phyloP scores from a whole-genome alignment of 2,329 filamentous ascomycete species.

The Aspergillus carbonarius region DNA sequence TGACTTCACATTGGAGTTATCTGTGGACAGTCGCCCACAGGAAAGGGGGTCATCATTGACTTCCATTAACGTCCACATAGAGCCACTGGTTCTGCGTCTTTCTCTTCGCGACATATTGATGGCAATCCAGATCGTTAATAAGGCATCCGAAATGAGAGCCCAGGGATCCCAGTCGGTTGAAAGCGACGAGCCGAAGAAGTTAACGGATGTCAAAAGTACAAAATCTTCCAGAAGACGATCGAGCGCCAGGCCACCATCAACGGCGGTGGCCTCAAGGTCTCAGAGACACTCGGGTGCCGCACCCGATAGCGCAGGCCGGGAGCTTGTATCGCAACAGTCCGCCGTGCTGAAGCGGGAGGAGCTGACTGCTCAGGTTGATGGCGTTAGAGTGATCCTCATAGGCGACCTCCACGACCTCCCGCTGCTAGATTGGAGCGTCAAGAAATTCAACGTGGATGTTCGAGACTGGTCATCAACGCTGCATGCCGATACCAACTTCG shows the following conservation, averaged over 20 bases:
- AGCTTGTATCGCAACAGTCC: slow-evolving; percentile 44
- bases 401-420: slow-evolving; percentile 95
- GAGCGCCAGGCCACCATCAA: slow-evolving; percentile 42
- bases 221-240: slow-evolving; percentile 50
- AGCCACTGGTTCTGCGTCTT: slow-evolving; percentile 84
- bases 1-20: slow-evolving; percentile 89
- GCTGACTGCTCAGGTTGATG: slow-evolving; percentile 80
- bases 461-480: slow-evolving; percentile 89
- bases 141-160: slow-evolving; percentile 80
- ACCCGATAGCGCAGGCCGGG: slow-evolving; percentile 37
- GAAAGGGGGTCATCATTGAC: slow-evolving; percentile 62
- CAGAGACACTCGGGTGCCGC: slow-evolving; percentile 49
- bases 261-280: slow-evolving; percentile 45
- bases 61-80: slow-evolving; percentile 81
- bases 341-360: slow-evolving; percentile 69
- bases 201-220: slow-evolving; percentile 44
- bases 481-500: slow-evolving; percentile 83
- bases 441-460: slow-evolving; percentile 80
- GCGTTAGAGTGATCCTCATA: slow-evolving; percentile 88
- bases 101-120: slow-evolving; percentile 93
- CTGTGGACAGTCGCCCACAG: slow-evolving; percentile 71
- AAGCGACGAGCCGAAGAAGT: slow-evolving; percentile 55
- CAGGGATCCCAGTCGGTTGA: slow-evolving; percentile 47
- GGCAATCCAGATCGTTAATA: slow-evolving; percentile 86
- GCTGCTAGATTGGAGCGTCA: slow-evolving; percentile 89